Percentiles rank a stretch among this genome's conserved stretches.
Conservation (phyloP, 257 asterid species). For the Capsicum chinense region DNA sequence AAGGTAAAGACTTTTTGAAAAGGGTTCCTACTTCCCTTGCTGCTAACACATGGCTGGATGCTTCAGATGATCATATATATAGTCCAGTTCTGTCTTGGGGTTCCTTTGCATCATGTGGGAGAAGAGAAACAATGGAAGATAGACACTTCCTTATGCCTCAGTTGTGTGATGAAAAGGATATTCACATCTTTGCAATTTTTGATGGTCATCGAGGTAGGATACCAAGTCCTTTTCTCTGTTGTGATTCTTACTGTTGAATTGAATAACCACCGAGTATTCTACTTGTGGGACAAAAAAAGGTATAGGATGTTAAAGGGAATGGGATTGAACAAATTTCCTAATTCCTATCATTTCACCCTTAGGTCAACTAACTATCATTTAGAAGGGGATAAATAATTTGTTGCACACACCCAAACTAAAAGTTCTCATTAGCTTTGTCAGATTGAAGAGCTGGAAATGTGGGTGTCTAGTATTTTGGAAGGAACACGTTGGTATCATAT, state of each 20-base stretch:
- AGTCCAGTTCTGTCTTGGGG: slow-evolving; percentile 84
- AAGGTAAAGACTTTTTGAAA: slow-evolving; percentile 58
- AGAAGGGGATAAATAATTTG: neutral
- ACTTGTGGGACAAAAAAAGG: neutral
- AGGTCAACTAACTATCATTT: neutral
- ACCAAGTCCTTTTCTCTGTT: slow-evolving; percentile 7
- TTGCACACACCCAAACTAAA: neutral
- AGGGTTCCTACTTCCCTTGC: slow-evolving; percentile 45
- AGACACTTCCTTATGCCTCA: slow-evolving; percentile 72
- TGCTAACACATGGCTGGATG: slow-evolving; percentile 44
- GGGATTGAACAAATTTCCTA: neutral
- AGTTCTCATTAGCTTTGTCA: slow-evolving; percentile 12
- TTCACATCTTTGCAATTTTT: slow-evolving; percentile 82
- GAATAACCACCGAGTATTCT: neutral
- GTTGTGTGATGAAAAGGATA: slow-evolving; percentile 52
- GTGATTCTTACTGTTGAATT: slow-evolving; percentile 24
- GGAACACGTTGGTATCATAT: neutral
- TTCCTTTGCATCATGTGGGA: slow-evolving; percentile 89
- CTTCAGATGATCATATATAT: slow-evolving; percentile 55
- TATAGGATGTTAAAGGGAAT: neutral
- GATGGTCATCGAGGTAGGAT: slow-evolving; percentile 98
- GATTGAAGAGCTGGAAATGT: slow-evolving; percentile 23
- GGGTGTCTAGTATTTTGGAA: neutral
- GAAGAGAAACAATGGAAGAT: slow-evolving; percentile 97
- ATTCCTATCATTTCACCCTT: neutral